Evolutionary conservation across 2,329 filamentous ascomycete genomes (phyloP), one percentile per base, ranked within the genome.

Genomic region (Calonectria fujianensis): DNA sequence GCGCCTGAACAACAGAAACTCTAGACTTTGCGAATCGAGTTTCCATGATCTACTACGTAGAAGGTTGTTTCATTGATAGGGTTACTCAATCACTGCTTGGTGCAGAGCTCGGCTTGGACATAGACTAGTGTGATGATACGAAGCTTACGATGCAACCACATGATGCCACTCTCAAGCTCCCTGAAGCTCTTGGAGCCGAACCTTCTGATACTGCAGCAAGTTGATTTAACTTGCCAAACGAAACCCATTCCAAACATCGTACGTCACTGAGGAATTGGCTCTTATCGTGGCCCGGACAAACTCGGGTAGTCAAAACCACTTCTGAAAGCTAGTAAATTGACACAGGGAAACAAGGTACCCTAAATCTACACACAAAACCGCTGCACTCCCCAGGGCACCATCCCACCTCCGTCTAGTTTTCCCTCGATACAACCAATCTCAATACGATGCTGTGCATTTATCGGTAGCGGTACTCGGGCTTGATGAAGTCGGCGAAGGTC

Each of bases 401-500:
- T 79, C 70, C 69, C 73, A 57, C 73, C 71, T 69, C 72, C 76
- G 70, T 78, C 77, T 79, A 79, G 75, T 78, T 78, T 79, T 77
- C 78, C 75, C 77, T 76, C 78, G 70, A 75, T 80, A 82, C 80
- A 79, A 75, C 71, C 69, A 48, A 75, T 72, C 70, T 64, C 69
- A 75, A 73, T 76, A 27, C 52, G 45, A 32, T 57, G 75, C 68
- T 52, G 76, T 64, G 69, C 78, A 79, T 84, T 84, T 85, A 87
- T 84, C 80, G 85, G 87, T 96, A 98, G 90, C 93, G 93, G 91
- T 98, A 99, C 85, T 98, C 93, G 76, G 96, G 95, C 92, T 95
- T 96, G 88, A 99, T 93, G 88, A 91, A 98, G 90, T 99, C 95
- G 87, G 95, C 95, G 85, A 98, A 96, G 82, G 95, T 98, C 94